A percentile compares a stretch with the other conserved stretches of the same genome.
Conservation (phyloP, 164 flowering plant species). For the Vitis rupestris region DNA sequence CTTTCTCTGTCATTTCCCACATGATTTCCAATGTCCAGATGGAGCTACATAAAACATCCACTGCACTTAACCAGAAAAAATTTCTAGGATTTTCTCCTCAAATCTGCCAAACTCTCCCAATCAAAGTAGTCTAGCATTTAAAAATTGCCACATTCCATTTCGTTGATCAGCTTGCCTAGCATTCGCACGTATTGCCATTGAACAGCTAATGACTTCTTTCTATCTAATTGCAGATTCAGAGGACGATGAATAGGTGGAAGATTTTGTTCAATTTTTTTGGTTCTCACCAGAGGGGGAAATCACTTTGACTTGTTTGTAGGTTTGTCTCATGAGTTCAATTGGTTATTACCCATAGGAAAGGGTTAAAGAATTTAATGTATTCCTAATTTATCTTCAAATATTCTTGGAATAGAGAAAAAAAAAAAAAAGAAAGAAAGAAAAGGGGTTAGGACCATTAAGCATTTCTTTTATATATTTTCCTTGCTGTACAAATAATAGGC, state of each 20-base stretch:
- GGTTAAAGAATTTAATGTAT: constrained; percentile 6
- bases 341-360: constrained; percentile 8
- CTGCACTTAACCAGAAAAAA: too few species aligned
- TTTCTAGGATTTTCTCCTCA: too few species aligned
- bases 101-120: background rate
- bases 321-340: constrained; percentile 2
- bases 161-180: background rate
- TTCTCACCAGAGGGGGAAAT: constrained; percentile 1
- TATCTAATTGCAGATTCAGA: constrained; percentile 57
- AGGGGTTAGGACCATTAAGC: constrained; percentile 16
- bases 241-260: constrained; percentile 46
- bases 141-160: background rate
- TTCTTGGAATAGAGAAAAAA: constrained; percentile 8
- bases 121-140: background rate
- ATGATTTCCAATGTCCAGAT: too few species aligned
- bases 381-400: constrained; percentile 1
- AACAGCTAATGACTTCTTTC: background rate
- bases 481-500: constrained; percentile 30
- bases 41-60: too few species aligned
- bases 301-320: constrained; percentile 11
- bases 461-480: constrained; percentile 13
- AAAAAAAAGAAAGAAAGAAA: too few species aligned
- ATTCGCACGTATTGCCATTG: background rate
- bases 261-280: background rate
- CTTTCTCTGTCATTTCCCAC: too few species aligned